Conservation (phyloP, 176 grass and related monocot genomes). For the Calamus simplicifolius region DNA sequence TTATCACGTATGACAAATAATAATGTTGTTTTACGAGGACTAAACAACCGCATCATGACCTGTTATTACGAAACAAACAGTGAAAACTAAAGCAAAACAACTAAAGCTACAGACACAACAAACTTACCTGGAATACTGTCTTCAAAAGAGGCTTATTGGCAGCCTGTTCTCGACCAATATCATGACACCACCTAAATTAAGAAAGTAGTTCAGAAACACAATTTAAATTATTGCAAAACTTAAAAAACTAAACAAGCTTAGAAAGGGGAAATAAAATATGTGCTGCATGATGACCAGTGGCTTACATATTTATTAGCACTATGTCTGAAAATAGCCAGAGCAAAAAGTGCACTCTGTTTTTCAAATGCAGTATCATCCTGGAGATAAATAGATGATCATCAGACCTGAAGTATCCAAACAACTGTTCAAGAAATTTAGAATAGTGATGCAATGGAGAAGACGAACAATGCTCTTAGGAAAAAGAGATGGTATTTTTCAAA, state of each 20-base stretch:
- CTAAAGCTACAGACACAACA: background rate
- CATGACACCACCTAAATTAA: conserved; percentile 90
- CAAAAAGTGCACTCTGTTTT: conserved; percentile 98
- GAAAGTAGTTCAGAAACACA: background rate
- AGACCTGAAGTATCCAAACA: background rate
- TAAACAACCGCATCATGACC: conserved; percentile 99
- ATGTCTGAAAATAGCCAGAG: conserved; percentile 97
- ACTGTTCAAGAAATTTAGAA: too few species aligned
- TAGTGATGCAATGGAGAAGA: too few species aligned
- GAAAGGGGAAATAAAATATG: conserved; percentile 4
- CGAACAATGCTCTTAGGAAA: too few species aligned
- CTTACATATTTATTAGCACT: conserved; percentile 99
- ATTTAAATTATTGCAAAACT: too few species aligned
- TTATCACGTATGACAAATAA: conserved; percentile 98
- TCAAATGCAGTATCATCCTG: conserved; percentile 99
- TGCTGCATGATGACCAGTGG: conserved; percentile 7
- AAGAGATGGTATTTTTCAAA: too few species aligned
- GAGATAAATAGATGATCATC: conserved; percentile 11
- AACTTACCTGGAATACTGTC: conserved; percentile 90
- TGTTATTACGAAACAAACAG: conserved; percentile 18
- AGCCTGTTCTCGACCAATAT: conserved; percentile 99
- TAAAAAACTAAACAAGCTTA: too few species aligned
- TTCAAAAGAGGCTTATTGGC: conserved; percentile 99
- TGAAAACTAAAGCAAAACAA: conserved; percentile 6
- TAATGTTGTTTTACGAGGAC: conserved; percentile 89